Percentiles rank a stretch among this genome's conserved stretches.
phyloP scores from a whole-genome alignment of 768 basidiomycete species.

The Phylloporus sp. region DNA sequence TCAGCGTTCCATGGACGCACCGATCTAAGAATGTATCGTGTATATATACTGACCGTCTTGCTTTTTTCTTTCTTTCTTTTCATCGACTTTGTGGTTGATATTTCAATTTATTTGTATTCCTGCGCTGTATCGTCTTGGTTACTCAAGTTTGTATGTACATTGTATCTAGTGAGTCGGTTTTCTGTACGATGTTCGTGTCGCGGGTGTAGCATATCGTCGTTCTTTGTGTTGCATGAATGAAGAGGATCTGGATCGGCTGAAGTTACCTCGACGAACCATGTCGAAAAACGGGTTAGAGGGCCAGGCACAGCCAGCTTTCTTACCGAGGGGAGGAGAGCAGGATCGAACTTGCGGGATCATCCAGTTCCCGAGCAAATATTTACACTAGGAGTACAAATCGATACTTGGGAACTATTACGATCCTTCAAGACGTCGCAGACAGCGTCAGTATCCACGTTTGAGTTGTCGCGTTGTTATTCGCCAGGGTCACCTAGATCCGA shows the following conservation, averaged over 20 bases:
- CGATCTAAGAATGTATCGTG: background rate
- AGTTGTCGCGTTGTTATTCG: background rate
- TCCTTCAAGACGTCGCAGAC: background rate
- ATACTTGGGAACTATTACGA: background rate
- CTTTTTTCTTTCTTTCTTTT: background rate
- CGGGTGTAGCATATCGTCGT: background rate
- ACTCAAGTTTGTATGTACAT: background rate
- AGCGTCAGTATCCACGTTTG: background rate
- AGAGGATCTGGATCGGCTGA: background rate
- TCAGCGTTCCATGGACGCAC: background rate
- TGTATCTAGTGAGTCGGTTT: background rate
- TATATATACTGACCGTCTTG: background rate
- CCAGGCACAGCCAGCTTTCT: background rate
- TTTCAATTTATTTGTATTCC: background rate
- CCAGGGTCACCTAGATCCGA: background rate
- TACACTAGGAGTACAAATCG: background rate
- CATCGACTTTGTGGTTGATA: background rate
- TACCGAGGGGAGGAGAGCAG: too few species aligned
- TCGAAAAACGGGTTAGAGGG: background rate
- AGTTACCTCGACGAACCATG: background rate
- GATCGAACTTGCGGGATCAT: too few species aligned
- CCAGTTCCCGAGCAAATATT: background rate
- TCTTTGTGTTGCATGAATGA: too few species aligned
- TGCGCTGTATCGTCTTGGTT: background rate
- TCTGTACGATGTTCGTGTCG: background rate